Evolutionary conservation across 768 basidiomycete species (phyloP).

Genomic region (Vishniacozyma victoriae): DNA sequence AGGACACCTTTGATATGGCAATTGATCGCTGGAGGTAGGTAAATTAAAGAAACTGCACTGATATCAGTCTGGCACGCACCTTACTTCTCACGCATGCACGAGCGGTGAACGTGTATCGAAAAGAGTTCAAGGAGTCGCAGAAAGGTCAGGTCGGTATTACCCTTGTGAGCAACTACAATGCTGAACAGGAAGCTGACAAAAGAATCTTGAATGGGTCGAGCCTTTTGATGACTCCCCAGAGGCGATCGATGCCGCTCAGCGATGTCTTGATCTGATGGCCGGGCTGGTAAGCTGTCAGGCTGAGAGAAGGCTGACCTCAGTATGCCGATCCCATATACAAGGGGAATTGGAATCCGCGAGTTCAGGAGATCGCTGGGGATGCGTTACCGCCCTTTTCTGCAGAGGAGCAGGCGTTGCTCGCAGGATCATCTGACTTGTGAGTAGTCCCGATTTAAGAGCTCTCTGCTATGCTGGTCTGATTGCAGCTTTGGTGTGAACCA

Average conservation of each 20-base stretch:
- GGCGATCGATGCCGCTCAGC: slow-evolving; percentile 18
- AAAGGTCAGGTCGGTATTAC: slow-evolving; percentile 30
- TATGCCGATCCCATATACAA: slow-evolving; percentile 29
- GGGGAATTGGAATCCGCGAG: slow-evolving; percentile 11
- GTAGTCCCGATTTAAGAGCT: background rate
- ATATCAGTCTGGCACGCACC: slow-evolving; percentile 5
- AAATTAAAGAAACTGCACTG: no score
- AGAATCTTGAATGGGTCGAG: slow-evolving; percentile 21
- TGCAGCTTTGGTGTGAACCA: slow-evolving; percentile 18
- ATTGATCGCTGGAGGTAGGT: no score
- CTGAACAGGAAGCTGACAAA: slow-evolving; percentile 3
- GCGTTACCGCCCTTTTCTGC: slow-evolving; percentile 18
- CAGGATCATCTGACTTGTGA: slow-evolving; percentile 33
- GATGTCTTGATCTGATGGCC: slow-evolving; percentile 5
- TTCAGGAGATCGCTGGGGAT: slow-evolving; percentile 13
- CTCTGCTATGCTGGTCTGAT: background rate
- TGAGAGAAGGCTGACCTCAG: slow-evolving; percentile 1
- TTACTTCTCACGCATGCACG: no score
- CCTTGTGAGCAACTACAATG: slow-evolving; percentile 15
- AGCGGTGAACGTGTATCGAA: slow-evolving; percentile 27
- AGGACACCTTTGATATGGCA: no score
- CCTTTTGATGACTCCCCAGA: slow-evolving; percentile 16
- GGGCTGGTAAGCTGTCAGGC: slow-evolving; percentile 8
- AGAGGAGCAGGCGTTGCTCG: slow-evolving; percentile 31
- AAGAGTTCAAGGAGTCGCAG: slow-evolving; percentile 14